phyloP scores from a whole-genome alignment of 768 basidiomycete species.

The Suillus spraguei region DNA sequence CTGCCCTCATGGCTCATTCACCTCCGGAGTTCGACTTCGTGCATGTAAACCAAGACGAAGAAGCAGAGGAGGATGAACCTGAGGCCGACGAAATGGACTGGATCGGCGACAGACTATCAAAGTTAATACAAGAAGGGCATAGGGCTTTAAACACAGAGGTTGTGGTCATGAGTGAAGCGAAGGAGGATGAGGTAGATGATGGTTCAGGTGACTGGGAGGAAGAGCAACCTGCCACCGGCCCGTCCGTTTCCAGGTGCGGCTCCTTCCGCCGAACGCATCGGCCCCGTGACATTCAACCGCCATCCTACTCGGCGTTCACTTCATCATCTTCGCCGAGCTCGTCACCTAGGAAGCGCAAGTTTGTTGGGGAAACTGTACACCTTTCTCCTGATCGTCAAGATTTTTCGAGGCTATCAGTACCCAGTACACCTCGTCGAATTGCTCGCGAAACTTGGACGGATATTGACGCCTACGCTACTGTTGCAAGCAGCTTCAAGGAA shows the following conservation, averaged over 20 bases:
- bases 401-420: conserved; percentile 14
- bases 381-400: conserved; percentile 26
- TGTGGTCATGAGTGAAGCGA: conserved; percentile 72
- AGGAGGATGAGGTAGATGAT: conserved; percentile 79
- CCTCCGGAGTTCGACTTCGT: conserved; percentile 49
- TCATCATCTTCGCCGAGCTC: conserved; percentile 30
- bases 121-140: conserved; percentile 78
- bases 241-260: conserved; percentile 30
- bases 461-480: conserved; percentile 27
- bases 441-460: conserved; percentile 39
- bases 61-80: conserved; percentile 37
- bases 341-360: conserved; percentile 38
- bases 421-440: conserved; percentile 21
- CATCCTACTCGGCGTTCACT: conserved; percentile 32
- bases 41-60: conserved; percentile 32
- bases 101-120: conserved; percentile 71
- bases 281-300: conserved; percentile 27
- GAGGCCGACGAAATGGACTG: conserved; percentile 73
- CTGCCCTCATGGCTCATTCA: conserved; percentile 31
- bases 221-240: conserved; percentile 37
- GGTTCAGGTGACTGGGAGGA: conserved; percentile 78
- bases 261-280: conserved; percentile 26
- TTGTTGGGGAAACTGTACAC: conserved; percentile 28
- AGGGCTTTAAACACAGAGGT: conserved; percentile 77
- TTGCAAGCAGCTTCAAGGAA: conserved; percentile 39